Evolutionary conservation across 2,329 filamentous ascomycete genomes (phyloP).

Genomic region (Xylaria sp.): DNA sequence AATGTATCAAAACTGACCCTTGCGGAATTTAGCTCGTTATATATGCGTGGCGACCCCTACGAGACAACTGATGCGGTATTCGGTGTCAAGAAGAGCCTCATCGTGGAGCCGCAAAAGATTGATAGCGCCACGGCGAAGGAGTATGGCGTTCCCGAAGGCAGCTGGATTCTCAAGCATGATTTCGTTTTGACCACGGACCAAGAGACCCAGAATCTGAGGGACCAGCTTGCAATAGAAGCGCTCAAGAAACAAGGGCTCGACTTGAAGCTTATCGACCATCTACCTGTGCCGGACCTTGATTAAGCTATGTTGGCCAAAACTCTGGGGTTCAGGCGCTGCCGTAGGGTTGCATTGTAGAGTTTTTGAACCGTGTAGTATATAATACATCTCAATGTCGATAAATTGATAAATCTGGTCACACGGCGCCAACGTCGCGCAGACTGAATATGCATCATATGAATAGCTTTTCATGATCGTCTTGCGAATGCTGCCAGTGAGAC

Average conservation of each 20-base stretch:
- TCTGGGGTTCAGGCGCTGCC: not conserved
- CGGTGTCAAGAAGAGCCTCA: constrained; percentile 82
- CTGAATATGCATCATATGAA: not conserved
- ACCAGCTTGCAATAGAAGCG: constrained; percentile 72
- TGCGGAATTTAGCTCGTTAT: constrained; percentile 70
- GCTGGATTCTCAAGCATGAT: constrained; percentile 74
- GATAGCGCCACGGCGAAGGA: constrained; percentile 65
- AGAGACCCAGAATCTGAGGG: constrained; percentile 74
- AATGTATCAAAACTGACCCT: constrained; percentile 6
- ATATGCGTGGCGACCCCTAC: constrained; percentile 81
- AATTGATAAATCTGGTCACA: not conserved
- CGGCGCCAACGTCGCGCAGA: not conserved
- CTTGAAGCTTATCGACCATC: constrained; percentile 79
- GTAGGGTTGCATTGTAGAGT: not conserved
- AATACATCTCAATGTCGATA: constrained; percentile 8
- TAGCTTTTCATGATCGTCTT: not conserved
- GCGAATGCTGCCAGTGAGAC: not conserved
- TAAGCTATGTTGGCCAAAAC: constrained; percentile 40
- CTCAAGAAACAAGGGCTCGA: constrained; percentile 73
- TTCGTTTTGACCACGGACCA: constrained; percentile 80
- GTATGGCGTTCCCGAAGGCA: constrained; percentile 73
- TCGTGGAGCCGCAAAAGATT: constrained; percentile 70
- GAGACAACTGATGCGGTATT: constrained; percentile 88
- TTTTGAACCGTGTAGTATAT: constrained; percentile 8
- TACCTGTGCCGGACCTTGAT: constrained; percentile 77